A percentile compares a stretch with the other conserved stretches of the same genome.
These are phyloP conservation scores for Monilinia fructicola DNA, from an alignment of 2,329 filamentous ascomycete species.

Conservation along the genomic window DNA sequence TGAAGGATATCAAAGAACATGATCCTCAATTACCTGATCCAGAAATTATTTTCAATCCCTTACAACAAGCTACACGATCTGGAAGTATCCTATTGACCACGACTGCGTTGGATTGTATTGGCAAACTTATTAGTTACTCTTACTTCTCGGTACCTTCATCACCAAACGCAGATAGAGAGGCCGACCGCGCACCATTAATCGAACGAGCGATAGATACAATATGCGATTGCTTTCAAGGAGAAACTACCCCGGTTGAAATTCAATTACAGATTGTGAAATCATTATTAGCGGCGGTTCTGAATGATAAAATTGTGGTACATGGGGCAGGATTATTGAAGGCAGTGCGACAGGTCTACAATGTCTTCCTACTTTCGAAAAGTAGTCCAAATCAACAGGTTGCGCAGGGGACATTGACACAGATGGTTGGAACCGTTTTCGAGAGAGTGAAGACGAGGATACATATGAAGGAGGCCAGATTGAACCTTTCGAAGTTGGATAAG, in stretches of 20 bases:
- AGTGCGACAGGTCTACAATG: conserved; percentile 97
- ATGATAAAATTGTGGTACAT: conserved; percentile 98
- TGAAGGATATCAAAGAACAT: conserved; percentile 81
- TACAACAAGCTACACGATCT: conserved; percentile 86
- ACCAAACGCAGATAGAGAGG: conserved; percentile 43
- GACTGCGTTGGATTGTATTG: conserved; percentile 92
- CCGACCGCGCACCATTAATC: conserved; percentile 70
- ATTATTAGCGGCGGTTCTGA: conserved; percentile 87
- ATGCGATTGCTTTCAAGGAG: conserved; percentile 98
- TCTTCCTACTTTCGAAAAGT: conserved; percentile 92
- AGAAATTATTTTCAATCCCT: conserved; percentile 84
- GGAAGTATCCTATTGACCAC: conserved; percentile 83
- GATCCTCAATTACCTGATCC: conserved; percentile 82
- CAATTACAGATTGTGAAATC: conserved; percentile 99
- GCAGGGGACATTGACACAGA: conserved; percentile 94
- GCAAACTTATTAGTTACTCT: conserved; percentile 97
- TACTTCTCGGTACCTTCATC: conserved; percentile 80
- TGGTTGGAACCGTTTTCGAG: conserved; percentile 98
- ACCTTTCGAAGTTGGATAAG: conserved; percentile 42
- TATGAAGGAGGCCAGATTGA: conserved; percentile 77
- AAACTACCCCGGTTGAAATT: conserved; percentile 86
- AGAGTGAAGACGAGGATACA: conserved; percentile 83
- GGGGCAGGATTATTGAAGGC: conserved; percentile 94
- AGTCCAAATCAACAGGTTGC: conserved; percentile 95
- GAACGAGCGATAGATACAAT: conserved; percentile 98